These are phyloP conservation scores for Adenanthera pavonina DNA, from an alignment of 306 rosid species.

Conservation along the genomic window DNA sequence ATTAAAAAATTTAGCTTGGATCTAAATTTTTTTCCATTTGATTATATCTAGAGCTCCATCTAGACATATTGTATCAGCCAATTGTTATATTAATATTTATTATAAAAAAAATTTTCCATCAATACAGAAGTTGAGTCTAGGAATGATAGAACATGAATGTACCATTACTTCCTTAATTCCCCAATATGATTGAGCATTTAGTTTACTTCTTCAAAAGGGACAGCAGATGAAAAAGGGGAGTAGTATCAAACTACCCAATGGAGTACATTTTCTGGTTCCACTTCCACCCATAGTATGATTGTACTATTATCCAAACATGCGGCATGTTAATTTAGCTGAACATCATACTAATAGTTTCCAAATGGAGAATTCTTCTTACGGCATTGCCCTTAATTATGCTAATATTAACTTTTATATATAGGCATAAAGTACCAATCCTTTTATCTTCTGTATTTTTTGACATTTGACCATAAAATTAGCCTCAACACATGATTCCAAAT, in stretches of 20 bases:
- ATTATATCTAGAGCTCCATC: background rate
- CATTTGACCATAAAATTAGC: background rate
- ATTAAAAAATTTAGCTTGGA: background rate
- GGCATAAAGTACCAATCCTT: no score
- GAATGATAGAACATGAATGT: background rate
- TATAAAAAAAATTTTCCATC: background rate
- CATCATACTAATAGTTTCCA: background rate
- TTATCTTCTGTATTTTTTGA: background rate
- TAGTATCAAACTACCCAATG: background rate
- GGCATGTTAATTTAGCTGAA: background rate
- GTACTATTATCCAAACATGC: background rate
- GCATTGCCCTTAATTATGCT: background rate
- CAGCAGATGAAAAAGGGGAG: background rate
- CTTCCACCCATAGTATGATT: background rate
- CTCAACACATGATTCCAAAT: background rate
- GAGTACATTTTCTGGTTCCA: no score
- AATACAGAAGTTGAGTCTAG: background rate
- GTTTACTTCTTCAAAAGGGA: slow-evolving; percentile 10
- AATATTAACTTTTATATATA: no score
- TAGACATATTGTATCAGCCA: background rate
- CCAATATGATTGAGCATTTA: background rate
- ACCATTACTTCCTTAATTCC: background rate
- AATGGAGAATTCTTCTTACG: background rate
- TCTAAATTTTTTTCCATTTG: background rate
- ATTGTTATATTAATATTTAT: background rate